Conservation (phyloP, 2,329 filamentous ascomycete species). For the Zelopaecilomyces penicillatus region DNA sequence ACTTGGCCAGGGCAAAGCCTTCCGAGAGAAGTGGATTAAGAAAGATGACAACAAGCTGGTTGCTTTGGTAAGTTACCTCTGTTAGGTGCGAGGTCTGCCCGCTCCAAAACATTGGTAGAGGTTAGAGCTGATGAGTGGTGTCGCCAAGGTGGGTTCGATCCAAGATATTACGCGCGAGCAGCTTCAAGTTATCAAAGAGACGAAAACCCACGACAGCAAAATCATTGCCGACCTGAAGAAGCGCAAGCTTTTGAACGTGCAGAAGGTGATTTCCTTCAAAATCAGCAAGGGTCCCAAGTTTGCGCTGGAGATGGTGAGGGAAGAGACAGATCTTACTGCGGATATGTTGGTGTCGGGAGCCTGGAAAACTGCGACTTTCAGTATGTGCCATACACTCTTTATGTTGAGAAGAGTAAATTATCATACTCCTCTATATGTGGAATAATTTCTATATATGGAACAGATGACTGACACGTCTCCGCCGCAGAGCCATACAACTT, state of each 20-base stretch:
- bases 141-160: conserved; percentile 56
- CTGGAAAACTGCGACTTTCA: conserved; percentile 91
- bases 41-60: conserved; percentile 49
- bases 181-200: conserved; percentile 63
- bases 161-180: conserved; percentile 71
- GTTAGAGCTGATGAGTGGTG: conserved; percentile 1
- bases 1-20: conserved; percentile 89
- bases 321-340: conserved; percentile 89
- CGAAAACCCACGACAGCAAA: conserved; percentile 65
- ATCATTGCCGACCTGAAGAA: conserved; percentile 77
- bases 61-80: conserved; percentile 35
- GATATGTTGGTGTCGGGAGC: conserved; percentile 84
- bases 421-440: too few species aligned
- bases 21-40: conserved; percentile 72
- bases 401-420: background rate
- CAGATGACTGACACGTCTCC: too few species aligned
- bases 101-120: background rate
- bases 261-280: conserved; percentile 79
- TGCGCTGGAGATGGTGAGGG: conserved; percentile 77
- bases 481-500: conserved; percentile 57
- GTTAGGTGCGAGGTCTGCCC: background rate
- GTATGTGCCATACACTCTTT: conserved; percentile 31
- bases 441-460: too few species aligned
- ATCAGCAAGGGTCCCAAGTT: conserved; percentile 82
- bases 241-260: conserved; percentile 76